Evolutionary conservation across 2,329 filamentous ascomycete genomes (phyloP), one percentile per base, ranked within the genome.

Genomic region (Claviceps fusiformis): DNA sequence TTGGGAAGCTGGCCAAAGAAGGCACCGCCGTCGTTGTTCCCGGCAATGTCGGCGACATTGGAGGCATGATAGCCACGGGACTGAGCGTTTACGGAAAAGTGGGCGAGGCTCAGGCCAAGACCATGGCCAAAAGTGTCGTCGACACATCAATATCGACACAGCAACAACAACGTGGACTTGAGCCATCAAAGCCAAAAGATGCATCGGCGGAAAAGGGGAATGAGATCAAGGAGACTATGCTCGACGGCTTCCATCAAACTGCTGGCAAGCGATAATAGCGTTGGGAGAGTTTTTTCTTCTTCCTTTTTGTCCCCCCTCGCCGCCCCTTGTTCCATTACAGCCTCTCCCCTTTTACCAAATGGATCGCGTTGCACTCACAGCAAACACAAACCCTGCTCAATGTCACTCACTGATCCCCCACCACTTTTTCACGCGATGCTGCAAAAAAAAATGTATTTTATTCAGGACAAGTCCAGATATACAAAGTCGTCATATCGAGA

Each of bases 21-120:
- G 89, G 93, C 63, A 98, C 93, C 3, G 88, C 90, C 5, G 86
- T 98, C 33, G 89, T 98, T 24, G 91, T 98, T 15, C 93, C 93
- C 0, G 93, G 93, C 11, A 97, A 98, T 65, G 89, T 98, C 43
- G 93, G 93, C 58, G 93, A 98, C 67, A 91, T 98, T 62, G 86
- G 89, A 54, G 83, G 89, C 62, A 95, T 98, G 91, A 97, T 98
- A 69, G 91, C 93, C 44, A 95, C 89, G 19, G 93, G 91, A 2
- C 84, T 98, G 77, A 87, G 90, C 54, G 91, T 98, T 19, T 98
- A 95, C 69, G 89, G 92, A 57, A 96, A 95, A 69, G 88, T 98
- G 48, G 89, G 83, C 62, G 82, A 92, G 64, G 81, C 85, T 0
- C 89, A 95, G 71, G 81, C 82, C 31, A 85, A 81, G 67, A 75